Conservation (phyloP, 2,329 filamentous ascomycete species). For the Aspergillus quadricinctus region DNA sequence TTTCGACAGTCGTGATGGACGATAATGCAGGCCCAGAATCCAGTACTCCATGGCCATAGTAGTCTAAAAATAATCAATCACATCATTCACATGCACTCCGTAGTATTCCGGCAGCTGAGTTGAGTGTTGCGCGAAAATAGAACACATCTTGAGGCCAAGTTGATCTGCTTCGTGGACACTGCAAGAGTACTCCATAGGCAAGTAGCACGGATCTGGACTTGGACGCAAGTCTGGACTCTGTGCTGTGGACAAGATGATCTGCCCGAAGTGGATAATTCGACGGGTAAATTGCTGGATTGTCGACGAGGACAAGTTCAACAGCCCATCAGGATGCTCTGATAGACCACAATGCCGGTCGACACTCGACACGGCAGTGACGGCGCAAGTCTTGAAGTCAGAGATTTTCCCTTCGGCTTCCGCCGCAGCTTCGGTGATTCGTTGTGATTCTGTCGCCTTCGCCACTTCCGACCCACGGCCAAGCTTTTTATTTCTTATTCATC, state of each 20-base stretch:
- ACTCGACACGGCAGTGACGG: background rate
- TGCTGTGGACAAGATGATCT: too few relatives aligned
- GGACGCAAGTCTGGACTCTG: background rate
- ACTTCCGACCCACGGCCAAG: background rate
- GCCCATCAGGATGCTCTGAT: background rate
- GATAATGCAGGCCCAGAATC: background rate
- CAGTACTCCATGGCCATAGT: background rate
- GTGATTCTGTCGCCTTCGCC: background rate
- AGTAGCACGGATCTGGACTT: background rate
- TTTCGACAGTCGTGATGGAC: background rate
- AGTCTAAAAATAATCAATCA: background rate
- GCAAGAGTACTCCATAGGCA: too few relatives aligned
- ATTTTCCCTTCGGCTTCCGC: background rate
- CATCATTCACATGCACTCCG: background rate
- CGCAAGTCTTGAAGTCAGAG: background rate
- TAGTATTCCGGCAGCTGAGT: too few relatives aligned
- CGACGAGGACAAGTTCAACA: background rate
- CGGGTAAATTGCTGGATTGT: background rate
- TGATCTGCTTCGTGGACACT: background rate
- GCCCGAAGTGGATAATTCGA: background rate
- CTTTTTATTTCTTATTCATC: background rate
- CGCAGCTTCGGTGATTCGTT: background rate
- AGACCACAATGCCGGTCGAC: background rate
- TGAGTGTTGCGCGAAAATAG: background rate
- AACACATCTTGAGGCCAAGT: too few relatives aligned